Evolutionary conservation across 2,329 filamentous ascomycete species (phyloP).

Genomic region (Plectosphaerella plurivora): DNA sequence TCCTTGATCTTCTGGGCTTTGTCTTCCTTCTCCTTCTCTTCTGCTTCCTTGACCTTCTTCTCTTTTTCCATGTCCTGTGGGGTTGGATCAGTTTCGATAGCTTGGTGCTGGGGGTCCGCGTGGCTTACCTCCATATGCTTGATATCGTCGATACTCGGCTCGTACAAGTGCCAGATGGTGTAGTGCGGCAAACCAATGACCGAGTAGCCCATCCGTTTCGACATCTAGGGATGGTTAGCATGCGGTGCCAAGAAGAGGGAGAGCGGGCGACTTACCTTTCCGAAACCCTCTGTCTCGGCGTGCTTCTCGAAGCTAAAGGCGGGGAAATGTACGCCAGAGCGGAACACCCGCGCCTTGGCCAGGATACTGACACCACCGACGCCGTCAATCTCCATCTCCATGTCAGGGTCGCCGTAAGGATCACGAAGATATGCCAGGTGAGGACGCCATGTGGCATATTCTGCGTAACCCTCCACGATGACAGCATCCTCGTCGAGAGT

Average conservation of each 20-base stretch:
- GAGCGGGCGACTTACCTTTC: slow-evolving; percentile 64
- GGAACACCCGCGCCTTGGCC: slow-evolving; percentile 92
- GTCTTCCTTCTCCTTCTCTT: slow-evolving; percentile 70
- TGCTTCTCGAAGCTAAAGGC: slow-evolving; percentile 99
- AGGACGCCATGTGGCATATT: slow-evolving; percentile 97
- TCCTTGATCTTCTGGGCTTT: slow-evolving; percentile 75
- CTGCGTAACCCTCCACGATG: slow-evolving; percentile 97
- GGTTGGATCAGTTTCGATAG: slow-evolving; percentile 10
- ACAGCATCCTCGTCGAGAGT: slow-evolving; percentile 96
- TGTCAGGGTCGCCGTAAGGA: slow-evolving; percentile 94
- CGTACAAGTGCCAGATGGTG: slow-evolving; percentile 99
- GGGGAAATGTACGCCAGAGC: slow-evolving; percentile 92
- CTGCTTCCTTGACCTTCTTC: slow-evolving; percentile 70
- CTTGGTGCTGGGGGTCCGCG: neutral
- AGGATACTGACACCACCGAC: slow-evolving; percentile 96
- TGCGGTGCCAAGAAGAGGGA: neutral
- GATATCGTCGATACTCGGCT: slow-evolving; percentile 96
- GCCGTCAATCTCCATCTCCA: slow-evolving; percentile 99
- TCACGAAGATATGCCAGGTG: slow-evolving; percentile 96
- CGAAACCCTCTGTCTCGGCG: slow-evolving; percentile 96
- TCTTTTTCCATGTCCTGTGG: slow-evolving; percentile 87
- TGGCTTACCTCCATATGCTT: slow-evolving; percentile 80
- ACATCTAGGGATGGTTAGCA: slow-evolving; percentile 62
- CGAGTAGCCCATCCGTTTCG: slow-evolving; percentile 90
- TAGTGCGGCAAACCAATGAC: slow-evolving; percentile 96